Percentiles rank a stretch among this genome's conserved stretches.
phyloP scores from a whole-genome alignment of 805 yeast genomes.

The Wickerhamiella siamensis region DNA sequence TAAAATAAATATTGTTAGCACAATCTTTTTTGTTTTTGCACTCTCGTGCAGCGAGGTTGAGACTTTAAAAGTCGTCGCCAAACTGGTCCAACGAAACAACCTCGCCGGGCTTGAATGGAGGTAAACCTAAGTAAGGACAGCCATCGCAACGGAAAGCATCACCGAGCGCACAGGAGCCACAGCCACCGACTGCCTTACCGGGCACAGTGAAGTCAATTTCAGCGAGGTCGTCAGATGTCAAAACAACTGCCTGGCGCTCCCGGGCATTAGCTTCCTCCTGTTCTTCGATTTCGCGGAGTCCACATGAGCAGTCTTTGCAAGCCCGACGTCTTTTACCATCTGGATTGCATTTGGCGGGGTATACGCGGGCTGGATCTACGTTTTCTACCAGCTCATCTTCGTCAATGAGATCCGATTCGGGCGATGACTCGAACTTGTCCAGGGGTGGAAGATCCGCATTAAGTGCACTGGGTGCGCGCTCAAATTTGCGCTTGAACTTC shows the following conservation, averaged over 20 bases:
- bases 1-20: not conserved
- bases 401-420: conserved; percentile 38
- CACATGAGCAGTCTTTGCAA: conserved; percentile 97
- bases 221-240: conserved; percentile 55
- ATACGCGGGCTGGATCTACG: conserved; percentile 28
- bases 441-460: conserved; percentile 29
- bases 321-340: conserved; percentile 66
- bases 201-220: conserved; percentile 94
- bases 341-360: conserved; percentile 46
- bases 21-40: not conserved
- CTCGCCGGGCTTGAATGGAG: conserved; percentile 98
- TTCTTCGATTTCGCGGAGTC: conserved; percentile 72
- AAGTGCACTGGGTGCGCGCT: conserved; percentile 27
- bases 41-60: too few species aligned
- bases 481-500: conserved; percentile 11
- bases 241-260: conserved; percentile 43
- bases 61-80: conserved; percentile 18
- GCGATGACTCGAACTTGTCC: conserved; percentile 26
- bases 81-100: conserved; percentile 50
- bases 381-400: conserved; percentile 42
- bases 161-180: conserved; percentile 94
- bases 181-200: conserved; percentile 85
- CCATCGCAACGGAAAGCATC: conserved; percentile 98
- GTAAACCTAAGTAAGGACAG: conserved; percentile 92
- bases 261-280: conserved; percentile 31